These are phyloP conservation scores for Beta lomatogona DNA, from an alignment of 179 eudicot species.

Conservation along the genomic window DNA sequence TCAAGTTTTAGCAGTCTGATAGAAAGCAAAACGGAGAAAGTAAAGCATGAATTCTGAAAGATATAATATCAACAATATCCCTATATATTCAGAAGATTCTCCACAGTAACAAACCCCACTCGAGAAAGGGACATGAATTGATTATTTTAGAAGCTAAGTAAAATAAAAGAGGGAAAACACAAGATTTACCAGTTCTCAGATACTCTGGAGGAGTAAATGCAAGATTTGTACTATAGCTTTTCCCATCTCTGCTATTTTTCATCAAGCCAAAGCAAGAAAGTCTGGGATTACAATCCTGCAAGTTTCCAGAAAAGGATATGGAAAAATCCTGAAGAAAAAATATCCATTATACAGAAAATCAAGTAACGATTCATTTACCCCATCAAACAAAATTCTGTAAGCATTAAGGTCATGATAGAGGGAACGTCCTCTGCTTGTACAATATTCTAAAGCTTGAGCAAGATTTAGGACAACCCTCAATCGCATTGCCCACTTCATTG, in stretches of 20 bases:
- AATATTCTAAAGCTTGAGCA: conserved; percentile 86
- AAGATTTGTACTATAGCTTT: conserved; percentile 87
- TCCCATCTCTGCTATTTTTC: conserved; percentile 96
- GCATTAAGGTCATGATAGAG: conserved; percentile 96
- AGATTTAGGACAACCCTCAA: conserved; percentile 80
- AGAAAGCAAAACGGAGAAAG: background rate
- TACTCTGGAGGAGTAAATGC: conserved; percentile 96
- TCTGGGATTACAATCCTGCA: conserved; percentile 81
- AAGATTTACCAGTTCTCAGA: conserved; percentile 71
- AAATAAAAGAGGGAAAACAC: background rate
- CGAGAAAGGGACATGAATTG: background rate
- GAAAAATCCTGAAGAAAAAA: background rate
- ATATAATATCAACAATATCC: background rate
- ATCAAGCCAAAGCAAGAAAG: conserved; percentile 93
- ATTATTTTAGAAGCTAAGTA: background rate
- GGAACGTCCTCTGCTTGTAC: conserved; percentile 80
- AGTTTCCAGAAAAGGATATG: conserved; percentile 16
- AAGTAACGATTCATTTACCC: conserved; percentile 42
- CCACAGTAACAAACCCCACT: background rate
- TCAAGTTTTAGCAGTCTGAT: background rate
- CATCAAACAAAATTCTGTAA: conserved; percentile 83
- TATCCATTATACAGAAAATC: background rate
- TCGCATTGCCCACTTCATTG: conserved; percentile 96
- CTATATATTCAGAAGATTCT: background rate
- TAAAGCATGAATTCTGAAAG: background rate